Base-by-base conservation (phyloP, 2,329 filamentous ascomycete genomes). In the Westerdykella sp. region DNA sequence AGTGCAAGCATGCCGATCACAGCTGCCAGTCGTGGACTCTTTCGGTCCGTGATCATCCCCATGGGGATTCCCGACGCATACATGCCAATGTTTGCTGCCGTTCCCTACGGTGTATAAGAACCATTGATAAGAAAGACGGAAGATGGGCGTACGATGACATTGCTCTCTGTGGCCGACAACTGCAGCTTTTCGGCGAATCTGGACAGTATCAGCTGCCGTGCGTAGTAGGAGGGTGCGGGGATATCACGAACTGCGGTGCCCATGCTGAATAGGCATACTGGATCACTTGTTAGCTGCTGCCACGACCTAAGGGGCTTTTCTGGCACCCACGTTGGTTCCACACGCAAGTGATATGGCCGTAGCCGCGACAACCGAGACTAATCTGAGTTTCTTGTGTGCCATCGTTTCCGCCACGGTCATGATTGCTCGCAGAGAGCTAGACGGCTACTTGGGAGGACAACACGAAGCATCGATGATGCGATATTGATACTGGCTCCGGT, bases 231-330 rank as follows among this genome's bases (percentile, higher is more conserved):
- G 95, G 78, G 61, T 83, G 80, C 57, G 96, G 74, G 52, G 78
- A 80, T 57, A 90, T 81, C 34, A 88, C 88, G 62, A 95, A 96
- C 69, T 96, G 90, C 15, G 93, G 93, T 12, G 87, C 89, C 90
- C 93, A 98, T 69, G 91, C 91, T 43, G 89, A 96, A 70, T 96
- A 98, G 62, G 90, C 91, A 79, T 98, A 97, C 88, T 96, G 62
- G 39, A 32, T 12, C n/a, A 40, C 13, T 30, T 40, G 47, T 66
- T 45, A 72, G 60, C 41, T 45, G 40, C 18, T n/a, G 31, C 32
- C 13, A 36, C 34, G 37, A 28, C 28, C 21, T 14, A 9, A 39
- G 7, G 32, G 14, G 28, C 35, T 28, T 6, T 32, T 11, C 38
- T 30, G 43, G 37, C 9, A 69, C 81, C 59, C 70, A 94, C 89